Evolutionary conservation across 768 basidiomycete genomes (phyloP), one percentile per base, ranked within the genome.

Genomic region (Collybia mongolica): DNA sequence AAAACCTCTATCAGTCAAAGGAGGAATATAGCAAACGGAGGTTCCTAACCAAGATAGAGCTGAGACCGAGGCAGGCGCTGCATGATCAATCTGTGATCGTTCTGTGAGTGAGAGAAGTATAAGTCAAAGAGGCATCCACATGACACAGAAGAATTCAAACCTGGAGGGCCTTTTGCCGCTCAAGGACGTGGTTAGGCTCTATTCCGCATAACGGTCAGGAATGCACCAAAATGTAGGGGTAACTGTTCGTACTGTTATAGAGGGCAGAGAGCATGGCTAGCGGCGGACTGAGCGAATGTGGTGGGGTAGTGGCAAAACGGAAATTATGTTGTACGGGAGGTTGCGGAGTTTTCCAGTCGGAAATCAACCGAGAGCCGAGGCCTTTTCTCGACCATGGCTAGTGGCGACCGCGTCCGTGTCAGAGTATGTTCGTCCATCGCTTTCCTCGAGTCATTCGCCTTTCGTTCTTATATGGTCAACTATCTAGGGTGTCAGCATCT

Each of bases 401-500:
- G 72, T 74, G 75, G 72, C 69, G 88, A 90, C 61, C 86, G 88
- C 65, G 82, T 90, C 61, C 87, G 89, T 58, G 84, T 89, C 60
- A 81, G 85, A 72, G 89, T 90, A 73, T 52, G 87, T 78, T 57
- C 60, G 39, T 53, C 49, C 49, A 22, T 38, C 22, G 43, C 49
- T 48, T 49, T 26, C 41, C 48, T 42, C 55, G 51, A 46, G 54
- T 37, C 43, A 51, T 35, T 23, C 14, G 19, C 20, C 51, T 51
- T 35, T 52, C 44, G 38, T 46, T 45, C 59, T 60, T 45, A 52
- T 35, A 14, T 49, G 52, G 28, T 52, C 24, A 38, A 23, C 42
- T 23, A 44, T 28, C 32, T 59, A 96, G 93, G 94, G 93, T 29
- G 72, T 95, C 37, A 88, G 82, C 56, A 90, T 98, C 45, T 84